Evolutionary conservation across 441 rosid species (phyloP), one percentile per base, ranked within the genome.

Genomic region (Hura crepitans): DNA sequence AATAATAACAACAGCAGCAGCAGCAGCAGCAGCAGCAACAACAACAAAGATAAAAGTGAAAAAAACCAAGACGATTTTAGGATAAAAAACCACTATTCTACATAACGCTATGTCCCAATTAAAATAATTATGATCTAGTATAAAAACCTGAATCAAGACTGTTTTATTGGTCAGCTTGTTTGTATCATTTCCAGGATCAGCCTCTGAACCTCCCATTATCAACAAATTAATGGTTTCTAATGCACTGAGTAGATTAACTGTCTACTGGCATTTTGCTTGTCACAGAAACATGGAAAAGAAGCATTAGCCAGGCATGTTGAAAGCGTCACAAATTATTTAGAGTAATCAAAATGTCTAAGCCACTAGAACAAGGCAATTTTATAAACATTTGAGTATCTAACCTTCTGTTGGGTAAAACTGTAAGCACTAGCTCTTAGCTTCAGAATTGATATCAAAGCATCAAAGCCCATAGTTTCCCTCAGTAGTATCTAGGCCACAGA

Each of bases 401-500:
- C 99, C 99, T 95, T 95, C 74, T 95, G 99, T 66, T 92, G 92
- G 74, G 97, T 90, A 77, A 91, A 95, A 76, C 88, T 87, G 79
- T 92, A 92, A 55, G 89, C 79, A 74, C 81, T 86, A 69, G 95
- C 93, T 66, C 96, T 86, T 71, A 86, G 84, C 81, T 81, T 95
- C 79, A 95, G 69, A 74, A 90, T 83, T 55, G 95, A 83, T 75
- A 90, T 81, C 65, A 95, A 72, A 15, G 88, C 82, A 73, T 92
- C 99, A 78, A 90, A 92, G 42, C 99, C 98, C 57, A 95, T 62
- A 22, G 97, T 92, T 82, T 95, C 99, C 78, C 98, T 88, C 70
- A 95, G 85, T 35, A 92, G 85, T 74, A 89, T 81, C 99, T 92
- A 80, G 72, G 64, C 22, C 58, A 70, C 20, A 75, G 47, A 79